phyloP scores from a whole-genome alignment of 2,329 filamentous ascomycete species.

The Exophiala dermatitidis region DNA sequence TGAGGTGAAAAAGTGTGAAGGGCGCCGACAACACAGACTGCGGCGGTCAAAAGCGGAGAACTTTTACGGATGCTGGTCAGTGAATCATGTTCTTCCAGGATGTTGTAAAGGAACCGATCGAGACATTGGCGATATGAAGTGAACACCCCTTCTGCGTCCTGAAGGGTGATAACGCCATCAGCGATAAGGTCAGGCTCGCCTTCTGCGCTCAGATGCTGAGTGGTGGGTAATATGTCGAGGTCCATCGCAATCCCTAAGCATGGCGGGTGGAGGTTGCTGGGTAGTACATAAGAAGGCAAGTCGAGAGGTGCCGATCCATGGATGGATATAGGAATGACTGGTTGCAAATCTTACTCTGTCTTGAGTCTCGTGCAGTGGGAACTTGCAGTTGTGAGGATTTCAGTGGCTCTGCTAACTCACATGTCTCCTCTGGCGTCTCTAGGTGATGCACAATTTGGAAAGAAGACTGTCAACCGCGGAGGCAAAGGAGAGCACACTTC shows the following conservation, averaged over 20 bases:
- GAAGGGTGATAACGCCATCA: slow-evolving; percentile 40
- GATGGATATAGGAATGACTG: no score
- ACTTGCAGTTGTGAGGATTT: no score
- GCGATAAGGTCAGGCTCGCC: slow-evolving; percentile 44
- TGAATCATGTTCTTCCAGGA: slow-evolving; percentile 46
- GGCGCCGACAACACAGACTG: slow-evolving; percentile 51
- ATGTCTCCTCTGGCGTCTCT: no score
- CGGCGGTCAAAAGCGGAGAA: slow-evolving; percentile 49
- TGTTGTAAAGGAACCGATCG: slow-evolving; percentile 49
- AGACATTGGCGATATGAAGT: slow-evolving; percentile 46
- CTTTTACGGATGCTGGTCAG: slow-evolving; percentile 47
- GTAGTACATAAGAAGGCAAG: no score
- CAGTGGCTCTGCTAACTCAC: no score
- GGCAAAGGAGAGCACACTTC: no score
- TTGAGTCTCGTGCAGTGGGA: no score
- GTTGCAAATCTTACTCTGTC: no score
- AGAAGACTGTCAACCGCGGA: no score
- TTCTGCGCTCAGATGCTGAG: slow-evolving; percentile 31
- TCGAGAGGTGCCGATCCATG: no score
- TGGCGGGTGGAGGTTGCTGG: not conserved
- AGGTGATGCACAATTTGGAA: no score
- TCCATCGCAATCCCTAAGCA: slow-evolving; percentile 37
- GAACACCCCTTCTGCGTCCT: slow-evolving; percentile 48
- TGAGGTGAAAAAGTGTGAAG: slow-evolving; percentile 50
- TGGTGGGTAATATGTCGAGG: slow-evolving; percentile 31